Evolutionary conservation across 2,329 filamentous ascomycete genomes (phyloP).

Genomic region (Paraphaeosphaeria minitans): DNA sequence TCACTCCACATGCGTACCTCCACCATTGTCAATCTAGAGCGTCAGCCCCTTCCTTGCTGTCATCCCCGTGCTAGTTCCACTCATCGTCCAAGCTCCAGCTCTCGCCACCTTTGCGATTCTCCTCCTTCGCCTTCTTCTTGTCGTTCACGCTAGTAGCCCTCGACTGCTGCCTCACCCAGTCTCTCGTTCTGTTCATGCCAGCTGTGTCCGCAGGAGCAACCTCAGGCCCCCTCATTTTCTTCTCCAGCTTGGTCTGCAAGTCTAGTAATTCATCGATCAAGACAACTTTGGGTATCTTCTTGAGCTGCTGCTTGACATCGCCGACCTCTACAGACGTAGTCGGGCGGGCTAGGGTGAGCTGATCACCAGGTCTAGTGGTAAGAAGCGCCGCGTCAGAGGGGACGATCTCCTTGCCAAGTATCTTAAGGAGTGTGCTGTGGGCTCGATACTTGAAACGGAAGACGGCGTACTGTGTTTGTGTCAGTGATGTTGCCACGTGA

Average conservation of each 20-base stretch:
- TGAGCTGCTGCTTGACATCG: conserved; percentile 21
- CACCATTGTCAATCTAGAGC: background rate
- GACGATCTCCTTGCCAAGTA: conserved; percentile 29
- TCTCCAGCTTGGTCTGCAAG: conserved; percentile 30
- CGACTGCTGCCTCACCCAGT: conserved; percentile 27
- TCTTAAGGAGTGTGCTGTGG: conserved; percentile 35
- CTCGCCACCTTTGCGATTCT: background rate
- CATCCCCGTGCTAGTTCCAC: background rate
- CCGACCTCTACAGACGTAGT: conserved; percentile 7
- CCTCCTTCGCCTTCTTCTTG: conserved; percentile 4
- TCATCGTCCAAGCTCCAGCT: background rate
- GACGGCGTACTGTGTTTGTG: conserved; percentile 49
- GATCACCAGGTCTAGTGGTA: background rate
- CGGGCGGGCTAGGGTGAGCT: background rate
- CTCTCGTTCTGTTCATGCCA: conserved; percentile 21
- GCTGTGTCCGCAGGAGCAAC: conserved; percentile 13
- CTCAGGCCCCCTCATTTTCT: background rate
- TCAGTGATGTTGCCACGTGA: background rate
- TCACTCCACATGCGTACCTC: background rate
- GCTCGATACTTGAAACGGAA: conserved; percentile 57
- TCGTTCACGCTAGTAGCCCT: conserved; percentile 15
- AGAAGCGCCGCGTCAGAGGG: background rate
- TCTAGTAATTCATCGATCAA: conserved; percentile 20
- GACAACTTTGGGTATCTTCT: conserved; percentile 33
- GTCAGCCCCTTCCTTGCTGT: background rate